Base-by-base conservation (phyloP, 2,329 filamentous ascomycete species). In the Beauveria caledonica region DNA sequence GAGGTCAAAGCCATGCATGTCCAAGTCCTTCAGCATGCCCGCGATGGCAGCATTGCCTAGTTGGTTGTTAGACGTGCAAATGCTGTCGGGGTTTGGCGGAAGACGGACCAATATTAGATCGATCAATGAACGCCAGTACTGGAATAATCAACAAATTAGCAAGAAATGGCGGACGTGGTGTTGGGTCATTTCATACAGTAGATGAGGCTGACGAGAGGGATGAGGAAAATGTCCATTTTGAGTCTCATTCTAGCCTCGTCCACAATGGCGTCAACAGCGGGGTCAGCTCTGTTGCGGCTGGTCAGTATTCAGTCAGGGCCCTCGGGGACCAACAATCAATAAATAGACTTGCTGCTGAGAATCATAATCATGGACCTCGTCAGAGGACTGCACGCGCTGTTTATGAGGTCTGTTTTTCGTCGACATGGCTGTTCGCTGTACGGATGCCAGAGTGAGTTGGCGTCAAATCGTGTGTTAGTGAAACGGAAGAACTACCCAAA, bases 101-200 rank as follows among this genome's bases (percentile, higher is more conserved):
- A 46, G 17, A 64, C 72, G 61, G 69, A 83, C 84, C 85, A 55
- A 88, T 86, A 66, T 88, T 88, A 33, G 85, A 81, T 23, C 86
- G 77, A 66, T 88, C 85, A 62, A 87, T 86, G 70, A 87, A 87
- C 8, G 54, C 21, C 1, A 57, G 21, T 19, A 57, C 54, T 57
- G 6, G 2, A n/a, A 21, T 3, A 1, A 11, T 15, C 5, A 3
- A 40, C 9, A 17, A 9, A 3, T 57, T 10, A 57, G 54, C 5
- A 25, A 11, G 7, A 25, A n/a, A 17, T 19, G 21, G 9, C 9
- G 2, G 8, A 13, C 8, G 2, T 7, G 15, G 3, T 9, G 17
- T 19, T 10, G 11, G 46, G 1, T 15, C 4, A 6, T 19, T 3
- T 15, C 60, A 19, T 61, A 62, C 61, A 73, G 65, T 86, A 86